Base-by-base conservation (phyloP, 768 basidiomycete species). In the Cyathus striatus region DNA sequence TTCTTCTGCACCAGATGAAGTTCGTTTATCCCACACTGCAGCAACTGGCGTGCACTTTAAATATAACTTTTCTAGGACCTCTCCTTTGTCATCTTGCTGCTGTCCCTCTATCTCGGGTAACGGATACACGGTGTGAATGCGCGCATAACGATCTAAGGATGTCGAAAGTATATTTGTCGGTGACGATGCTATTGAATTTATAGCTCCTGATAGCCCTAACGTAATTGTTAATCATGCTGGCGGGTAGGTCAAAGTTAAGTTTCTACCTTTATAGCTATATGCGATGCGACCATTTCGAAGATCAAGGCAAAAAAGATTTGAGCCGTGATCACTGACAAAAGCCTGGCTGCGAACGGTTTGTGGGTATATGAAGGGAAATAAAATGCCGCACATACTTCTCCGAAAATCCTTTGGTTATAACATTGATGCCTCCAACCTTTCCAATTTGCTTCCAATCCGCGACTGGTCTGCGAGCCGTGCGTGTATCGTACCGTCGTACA, bases 401-500 rank as follows among this genome's bases (percentile, higher is more conserved):
- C 33, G 65, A 62, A 2, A 66, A 54, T 12, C 88, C 86, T 33
- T 69, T 70, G 51, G 81, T 75, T 2, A 90, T 55, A 14, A 67
- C 51, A 42, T 69, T 75, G 10, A 91, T 63, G 6, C 84, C 87
- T 21, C 80, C 81, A 2, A 66, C 66, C 55, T 81, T 82, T 6
- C 68, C 73, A 12, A 86, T 55, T 10, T 66, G 66, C 36, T 71
- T 73, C 75, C 86, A 90, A 47, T 84, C 73, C 18, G 75, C 65
- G n/a, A 83, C 72, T 14, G 90, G 90, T 32, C 78, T 70, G 14
- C 78, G 76, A 18, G 76, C 79, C 6, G 78, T 70, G 40, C 87
- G 79, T 1, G 80, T 83, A 52, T 93, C 90, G 52, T 93, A 93
- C 32, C 77, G 72, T 35, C 84, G 78, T 4, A 92, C 64, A 50